Evolutionary conservation across 2,329 filamentous ascomycete genomes (phyloP), one percentile per base, ranked within the genome.

Genomic region (Neonectria coccinea): DNA sequence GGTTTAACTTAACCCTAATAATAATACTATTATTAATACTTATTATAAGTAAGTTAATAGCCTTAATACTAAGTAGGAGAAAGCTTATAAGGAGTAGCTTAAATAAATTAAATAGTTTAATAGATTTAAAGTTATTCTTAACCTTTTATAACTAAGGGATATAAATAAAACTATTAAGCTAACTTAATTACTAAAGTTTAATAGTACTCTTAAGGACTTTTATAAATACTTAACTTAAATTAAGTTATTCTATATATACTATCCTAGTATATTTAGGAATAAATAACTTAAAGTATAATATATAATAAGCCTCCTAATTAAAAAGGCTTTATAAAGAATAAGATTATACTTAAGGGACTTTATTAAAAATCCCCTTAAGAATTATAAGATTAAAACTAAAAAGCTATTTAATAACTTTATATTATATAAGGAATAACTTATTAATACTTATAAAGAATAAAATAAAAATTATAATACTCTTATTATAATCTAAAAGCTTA

Each of bases 1-100:
- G n/a, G 12, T 39, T 14, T 39, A 39, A 16, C 12, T 39, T 2
- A 39, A 44, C 16, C 16, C 20, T 7, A 10, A 44, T 44, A 44
- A 44, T 44, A 44, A 44, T 20, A 44, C 16, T 44, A 44, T 20
- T 44, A 44, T 44, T 44, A 44, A n/a, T 44, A 44, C n/a, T n/a
- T n/a, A n/a, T n/a, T n/a, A n/a, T n/a, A n/a, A n/a, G n/a, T n/a
- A n/a, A n/a, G n/a, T n/a, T n/a, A n/a, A n/a, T n/a, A n/a, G n/a
- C 16, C 16, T 44, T 10, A 20, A 20, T n/a, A n/a, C n/a, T 20
- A 20, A 44, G 10, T 39, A 39, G n/a, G 36, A 16, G 16, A 39
- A 39, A 14, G 11, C 36, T 39, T 16, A 16, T 4, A 2, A 6
- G 36, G 12, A 16, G n/a, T 39, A 39, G 9, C 6, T 3, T n/a